Evolutionary conservation across 345 rosid species (phyloP).

Genomic region (Trapa incisa): DNA sequence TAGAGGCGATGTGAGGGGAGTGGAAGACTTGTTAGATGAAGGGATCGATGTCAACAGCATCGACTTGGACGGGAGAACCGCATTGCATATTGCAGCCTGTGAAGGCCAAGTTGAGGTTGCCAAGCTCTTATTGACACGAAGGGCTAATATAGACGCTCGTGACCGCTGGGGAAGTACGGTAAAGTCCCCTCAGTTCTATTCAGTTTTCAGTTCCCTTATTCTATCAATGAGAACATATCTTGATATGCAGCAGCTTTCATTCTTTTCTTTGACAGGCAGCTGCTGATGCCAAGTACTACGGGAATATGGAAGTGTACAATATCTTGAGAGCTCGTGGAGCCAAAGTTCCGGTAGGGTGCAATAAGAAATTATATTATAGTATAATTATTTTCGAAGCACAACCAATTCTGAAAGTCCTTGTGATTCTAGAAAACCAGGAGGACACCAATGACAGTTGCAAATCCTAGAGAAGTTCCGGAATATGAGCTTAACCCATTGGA

Average conservation of each 20-base stretch:
- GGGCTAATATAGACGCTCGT: conserved; percentile 85
- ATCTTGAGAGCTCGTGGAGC: conserved; percentile 89
- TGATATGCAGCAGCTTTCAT: too few relatives aligned
- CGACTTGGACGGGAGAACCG: conserved; percentile 93
- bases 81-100: conserved; percentile 85
- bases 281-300: conserved; percentile 86
- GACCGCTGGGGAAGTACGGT: conserved; percentile 99
- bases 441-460: conserved; percentile 91
- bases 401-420: conserved; percentile 3
- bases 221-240: too few relatives aligned
- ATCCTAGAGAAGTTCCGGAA: conserved; percentile 90
- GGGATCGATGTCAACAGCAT: conserved; percentile 83
- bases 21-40: conserved; percentile 59
- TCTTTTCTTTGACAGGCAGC: conserved; percentile 49
- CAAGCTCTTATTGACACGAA: conserved; percentile 44
- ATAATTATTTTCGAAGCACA: not conserved
- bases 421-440: conserved; percentile 67
- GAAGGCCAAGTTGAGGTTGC: conserved; percentile 81
- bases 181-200: not conserved
- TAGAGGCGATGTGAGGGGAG: conserved; percentile 58
- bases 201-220: too few relatives aligned
- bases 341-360: conserved; percentile 51
- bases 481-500: conserved; percentile 92
- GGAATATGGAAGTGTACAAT: conserved; percentile 64
- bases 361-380: not conserved